phyloP scores from a whole-genome alignment of 345 rosid genomes.

The Rhodomyrtus tomentosa region DNA sequence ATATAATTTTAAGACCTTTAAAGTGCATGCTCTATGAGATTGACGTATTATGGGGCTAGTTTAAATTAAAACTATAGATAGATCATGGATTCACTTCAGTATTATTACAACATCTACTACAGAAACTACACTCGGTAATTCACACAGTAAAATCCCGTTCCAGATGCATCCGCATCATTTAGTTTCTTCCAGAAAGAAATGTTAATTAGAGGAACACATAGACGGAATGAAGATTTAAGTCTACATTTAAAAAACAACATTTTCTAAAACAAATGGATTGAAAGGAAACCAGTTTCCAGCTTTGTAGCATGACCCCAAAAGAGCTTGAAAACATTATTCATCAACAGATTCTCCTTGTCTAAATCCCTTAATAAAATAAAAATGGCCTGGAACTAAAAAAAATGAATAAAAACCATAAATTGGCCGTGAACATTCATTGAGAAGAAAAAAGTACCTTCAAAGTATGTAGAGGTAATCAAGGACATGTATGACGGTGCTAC shows the following conservation, averaged over 20 bases:
- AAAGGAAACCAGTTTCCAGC: background rate
- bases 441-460: too few species aligned
- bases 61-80: background rate
- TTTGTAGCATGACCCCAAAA: background rate
- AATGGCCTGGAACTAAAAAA: background rate
- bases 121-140: background rate
- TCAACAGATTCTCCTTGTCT: background rate
- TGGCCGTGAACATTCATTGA: background rate
- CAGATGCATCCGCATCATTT: background rate
- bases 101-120: background rate
- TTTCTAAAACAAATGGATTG: background rate
- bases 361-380: background rate
- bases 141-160: background rate
- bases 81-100: background rate
- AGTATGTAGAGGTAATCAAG: too few species aligned
- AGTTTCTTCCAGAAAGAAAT: background rate
- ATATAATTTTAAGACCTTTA: background rate
- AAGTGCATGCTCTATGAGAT: background rate
- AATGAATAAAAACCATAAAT: background rate
- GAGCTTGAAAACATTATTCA: background rate
- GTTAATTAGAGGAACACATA: background rate
- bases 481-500: too few species aligned
- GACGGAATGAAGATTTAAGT: background rate
- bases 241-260: background rate
- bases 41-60: background rate